Evolutionary conservation across 495 filamentous ascomycete genomes (phyloP).

Genomic region (Hypoxylon lienhwacheense): DNA sequence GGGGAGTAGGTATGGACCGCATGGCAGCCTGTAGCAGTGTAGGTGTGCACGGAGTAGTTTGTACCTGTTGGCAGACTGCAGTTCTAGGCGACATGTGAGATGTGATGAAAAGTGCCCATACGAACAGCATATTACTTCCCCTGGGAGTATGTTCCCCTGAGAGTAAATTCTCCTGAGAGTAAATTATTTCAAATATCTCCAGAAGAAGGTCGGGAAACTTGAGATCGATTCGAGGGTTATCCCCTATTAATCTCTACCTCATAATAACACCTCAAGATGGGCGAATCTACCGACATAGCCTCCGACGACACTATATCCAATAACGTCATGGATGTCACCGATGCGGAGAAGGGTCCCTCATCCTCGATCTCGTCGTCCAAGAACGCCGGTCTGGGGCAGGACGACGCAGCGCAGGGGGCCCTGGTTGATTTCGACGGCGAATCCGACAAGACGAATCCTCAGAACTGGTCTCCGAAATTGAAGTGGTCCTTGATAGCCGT

Average conservation of each 20-base stretch:
- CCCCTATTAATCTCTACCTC: background rate
- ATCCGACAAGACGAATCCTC: conserved; percentile 6
- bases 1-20: too few species aligned
- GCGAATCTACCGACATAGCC: background rate
- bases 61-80: too few species aligned
- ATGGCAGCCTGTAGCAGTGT: too few species aligned
- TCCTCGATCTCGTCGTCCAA: background rate
- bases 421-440: conserved; percentile 3
- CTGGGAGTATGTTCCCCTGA: too few species aligned
- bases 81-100: too few species aligned
- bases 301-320: background rate
- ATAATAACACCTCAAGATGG: background rate
- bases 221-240: too few species aligned
- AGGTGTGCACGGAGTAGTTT: too few species aligned
- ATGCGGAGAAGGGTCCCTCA: background rate
- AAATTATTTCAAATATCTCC: too few species aligned
- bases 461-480: conserved; percentile 10
- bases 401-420: background rate
- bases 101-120: too few species aligned
- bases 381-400: background rate
- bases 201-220: too few species aligned
- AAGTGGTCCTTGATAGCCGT: conserved; percentile 16
- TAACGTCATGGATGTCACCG: background rate
- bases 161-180: too few species aligned
- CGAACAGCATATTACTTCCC: too few species aligned